Conservation (phyloP, 1,284 basidiomycete species). For the Exobasidium cylindrosporum region DNA sequence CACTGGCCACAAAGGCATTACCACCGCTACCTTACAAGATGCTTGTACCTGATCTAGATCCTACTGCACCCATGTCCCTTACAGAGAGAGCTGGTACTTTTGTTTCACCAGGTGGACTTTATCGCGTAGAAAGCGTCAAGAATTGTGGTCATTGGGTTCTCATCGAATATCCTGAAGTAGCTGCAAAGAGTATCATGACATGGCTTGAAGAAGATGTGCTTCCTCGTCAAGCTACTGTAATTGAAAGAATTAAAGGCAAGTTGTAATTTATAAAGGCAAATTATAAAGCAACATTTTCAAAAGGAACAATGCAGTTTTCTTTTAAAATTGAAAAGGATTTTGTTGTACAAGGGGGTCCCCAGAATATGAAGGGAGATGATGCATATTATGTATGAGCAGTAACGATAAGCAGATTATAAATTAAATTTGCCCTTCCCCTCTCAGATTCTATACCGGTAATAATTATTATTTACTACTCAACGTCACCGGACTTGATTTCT, state of each 20-base stretch:
- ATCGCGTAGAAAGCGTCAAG: neutral
- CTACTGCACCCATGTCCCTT: neutral
- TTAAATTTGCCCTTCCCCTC: too few species aligned
- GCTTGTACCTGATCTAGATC: constrained; percentile 2
- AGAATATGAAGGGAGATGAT: too few species aligned
- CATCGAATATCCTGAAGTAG: constrained; percentile 11
- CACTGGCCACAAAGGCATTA: neutral
- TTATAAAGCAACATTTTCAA: neutral
- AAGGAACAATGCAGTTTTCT: neutral
- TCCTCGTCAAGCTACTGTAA: neutral
- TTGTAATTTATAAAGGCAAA: neutral
- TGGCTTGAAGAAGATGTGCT: constrained; percentile 10
- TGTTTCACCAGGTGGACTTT: neutral
- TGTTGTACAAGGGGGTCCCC: too few species aligned
- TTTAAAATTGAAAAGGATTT: neutral
- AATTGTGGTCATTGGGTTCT: constrained; percentile 11
- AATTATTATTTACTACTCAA: too few species aligned
- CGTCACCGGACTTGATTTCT: neutral
- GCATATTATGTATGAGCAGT: too few species aligned
- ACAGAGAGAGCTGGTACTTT: constrained; percentile 6
- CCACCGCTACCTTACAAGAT: constrained; percentile 11
- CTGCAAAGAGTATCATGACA: neutral
- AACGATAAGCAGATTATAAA: too few species aligned
- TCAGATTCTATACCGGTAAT: too few species aligned
- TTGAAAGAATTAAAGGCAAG: neutral